Conservation (phyloP, 306 rosid species). For the Ceratonia siliqua region DNA sequence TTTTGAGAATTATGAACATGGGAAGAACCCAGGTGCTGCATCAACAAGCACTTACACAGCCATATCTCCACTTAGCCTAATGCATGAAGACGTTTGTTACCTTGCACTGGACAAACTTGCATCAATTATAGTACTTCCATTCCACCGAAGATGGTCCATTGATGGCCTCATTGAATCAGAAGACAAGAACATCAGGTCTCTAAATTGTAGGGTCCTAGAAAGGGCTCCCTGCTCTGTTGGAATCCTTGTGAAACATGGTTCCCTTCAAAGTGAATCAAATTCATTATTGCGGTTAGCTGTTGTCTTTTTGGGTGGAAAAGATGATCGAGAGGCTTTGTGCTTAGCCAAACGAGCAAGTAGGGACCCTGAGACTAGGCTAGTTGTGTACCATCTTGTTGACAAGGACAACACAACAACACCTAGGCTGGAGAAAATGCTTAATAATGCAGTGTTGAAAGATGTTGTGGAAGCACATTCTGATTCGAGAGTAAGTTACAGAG, state of each 20-base stretch:
- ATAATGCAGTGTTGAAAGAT: constrained; percentile 30
- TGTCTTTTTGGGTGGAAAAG: constrained; percentile 55
- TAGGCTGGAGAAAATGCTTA: constrained; percentile 23
- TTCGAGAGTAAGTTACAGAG: constrained; percentile 6
- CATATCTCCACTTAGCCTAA: constrained; percentile 43
- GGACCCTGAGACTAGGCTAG: constrained; percentile 22
- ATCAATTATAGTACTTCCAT: constrained; percentile 53
- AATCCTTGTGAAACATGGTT: constrained; percentile 39
- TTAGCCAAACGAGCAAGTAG: constrained; percentile 42
- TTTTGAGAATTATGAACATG: constrained; percentile 41
- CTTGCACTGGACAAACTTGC: constrained; percentile 53
- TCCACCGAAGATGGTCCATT: constrained; percentile 48
- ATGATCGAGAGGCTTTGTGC: constrained; percentile 57
- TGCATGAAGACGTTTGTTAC: constrained; percentile 58
- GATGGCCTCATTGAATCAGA: constrained; percentile 45
- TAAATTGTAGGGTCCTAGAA: constrained; percentile 47
- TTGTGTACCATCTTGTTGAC: constrained; percentile 39
- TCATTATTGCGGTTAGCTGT: constrained; percentile 28
- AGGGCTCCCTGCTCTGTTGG: constrained; percentile 61
- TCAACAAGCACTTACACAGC: constrained; percentile 46
- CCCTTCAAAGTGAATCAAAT: background rate
- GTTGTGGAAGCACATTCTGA: background rate
- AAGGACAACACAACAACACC: background rate
- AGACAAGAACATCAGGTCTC: constrained; percentile 37
- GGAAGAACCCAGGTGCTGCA: constrained; percentile 17